Conservation (phyloP, 1,284 basidiomycete species). For the Ustilago tritici region DNA sequence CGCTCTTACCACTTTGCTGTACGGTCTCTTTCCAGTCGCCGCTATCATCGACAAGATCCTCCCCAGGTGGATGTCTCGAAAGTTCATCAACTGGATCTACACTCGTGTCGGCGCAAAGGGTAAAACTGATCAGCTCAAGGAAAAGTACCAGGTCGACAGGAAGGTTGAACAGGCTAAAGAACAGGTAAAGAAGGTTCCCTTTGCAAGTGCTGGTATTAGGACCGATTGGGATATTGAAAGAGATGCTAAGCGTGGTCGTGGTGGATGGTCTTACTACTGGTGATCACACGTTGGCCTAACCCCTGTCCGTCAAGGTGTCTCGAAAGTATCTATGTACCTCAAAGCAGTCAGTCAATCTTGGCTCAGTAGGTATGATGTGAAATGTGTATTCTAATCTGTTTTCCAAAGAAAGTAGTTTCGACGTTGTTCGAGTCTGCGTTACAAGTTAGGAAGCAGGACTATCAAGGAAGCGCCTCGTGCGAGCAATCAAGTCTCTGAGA, state of each 20-base stretch:
- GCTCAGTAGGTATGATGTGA: no score
- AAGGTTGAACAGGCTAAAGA: constrained; percentile 46
- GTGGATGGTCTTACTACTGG: constrained; percentile 53
- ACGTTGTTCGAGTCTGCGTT: not conserved
- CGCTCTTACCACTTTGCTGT: constrained; percentile 47
- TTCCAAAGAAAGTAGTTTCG: not conserved
- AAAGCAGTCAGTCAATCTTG: not conserved
- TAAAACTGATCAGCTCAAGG: constrained; percentile 39
- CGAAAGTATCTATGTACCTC: not conserved
- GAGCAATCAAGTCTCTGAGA: constrained; percentile 29
- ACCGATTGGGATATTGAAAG: constrained; percentile 53
- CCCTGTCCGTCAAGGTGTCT: not conserved
- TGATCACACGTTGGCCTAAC: constrained; percentile 2
- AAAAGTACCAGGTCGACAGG: constrained; percentile 48
- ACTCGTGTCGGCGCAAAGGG: constrained; percentile 47
- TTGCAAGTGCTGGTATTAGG: constrained; percentile 57
- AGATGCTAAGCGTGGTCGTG: constrained; percentile 41
- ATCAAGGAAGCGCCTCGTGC: constrained; percentile 35
- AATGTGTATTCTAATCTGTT: not conserved
- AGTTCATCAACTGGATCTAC: constrained; percentile 54
- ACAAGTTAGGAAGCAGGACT: not conserved
- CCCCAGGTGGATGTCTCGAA: constrained; percentile 39
- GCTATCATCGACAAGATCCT: constrained; percentile 57
- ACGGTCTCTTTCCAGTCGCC: constrained; percentile 59
- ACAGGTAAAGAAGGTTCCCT: constrained; percentile 54